Evolutionary conservation across 352 stramenopile species (phyloP).

Genomic region (Phytophthora megakarya): DNA sequence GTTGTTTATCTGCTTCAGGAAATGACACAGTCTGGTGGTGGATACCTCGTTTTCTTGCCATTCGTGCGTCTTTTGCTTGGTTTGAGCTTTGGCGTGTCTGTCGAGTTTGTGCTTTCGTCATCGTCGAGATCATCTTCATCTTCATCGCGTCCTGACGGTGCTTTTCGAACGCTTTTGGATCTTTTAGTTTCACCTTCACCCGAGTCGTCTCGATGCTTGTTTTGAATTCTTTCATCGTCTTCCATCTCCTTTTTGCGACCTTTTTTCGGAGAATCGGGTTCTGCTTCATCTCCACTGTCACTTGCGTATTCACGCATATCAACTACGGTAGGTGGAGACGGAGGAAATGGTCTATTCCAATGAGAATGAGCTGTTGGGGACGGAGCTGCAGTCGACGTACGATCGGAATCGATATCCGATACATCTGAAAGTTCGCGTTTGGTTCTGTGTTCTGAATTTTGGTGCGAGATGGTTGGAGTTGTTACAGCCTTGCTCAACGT

Average conservation of each 20-base stretch:
- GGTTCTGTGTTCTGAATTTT: constrained; percentile 25
- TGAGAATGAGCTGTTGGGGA: constrained; percentile 21
- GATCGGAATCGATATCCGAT: constrained; percentile 43
- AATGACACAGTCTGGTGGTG: constrained; percentile 42
- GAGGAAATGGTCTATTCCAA: constrained; percentile 13
- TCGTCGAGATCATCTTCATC: constrained; percentile 26
- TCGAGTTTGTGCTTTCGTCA: constrained; percentile 9
- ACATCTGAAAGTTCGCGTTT: constrained; percentile 47
- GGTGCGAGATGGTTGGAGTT: constrained; percentile 14
- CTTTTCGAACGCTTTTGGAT: neutral
- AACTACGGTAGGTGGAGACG: constrained; percentile 20
- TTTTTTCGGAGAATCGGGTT: constrained; percentile 17
- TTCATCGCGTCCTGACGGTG: constrained; percentile 9
- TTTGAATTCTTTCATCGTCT: constrained; percentile 11
- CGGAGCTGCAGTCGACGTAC: constrained; percentile 25
- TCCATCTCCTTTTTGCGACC: constrained; percentile 11
- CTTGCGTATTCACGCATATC: constrained; percentile 32
- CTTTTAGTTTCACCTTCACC: constrained; percentile 2
- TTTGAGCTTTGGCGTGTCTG: constrained; percentile 10
- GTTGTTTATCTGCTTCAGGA: constrained; percentile 20
- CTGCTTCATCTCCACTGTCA: constrained; percentile 28
- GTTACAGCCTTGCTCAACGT: constrained; percentile 47
- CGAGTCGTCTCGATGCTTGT: neutral
- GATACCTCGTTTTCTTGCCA: constrained; percentile 63
- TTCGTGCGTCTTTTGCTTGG: constrained; percentile 71